Conservation (phyloP, 345 rosid genomes). For the Schrenkiella parvula region DNA sequence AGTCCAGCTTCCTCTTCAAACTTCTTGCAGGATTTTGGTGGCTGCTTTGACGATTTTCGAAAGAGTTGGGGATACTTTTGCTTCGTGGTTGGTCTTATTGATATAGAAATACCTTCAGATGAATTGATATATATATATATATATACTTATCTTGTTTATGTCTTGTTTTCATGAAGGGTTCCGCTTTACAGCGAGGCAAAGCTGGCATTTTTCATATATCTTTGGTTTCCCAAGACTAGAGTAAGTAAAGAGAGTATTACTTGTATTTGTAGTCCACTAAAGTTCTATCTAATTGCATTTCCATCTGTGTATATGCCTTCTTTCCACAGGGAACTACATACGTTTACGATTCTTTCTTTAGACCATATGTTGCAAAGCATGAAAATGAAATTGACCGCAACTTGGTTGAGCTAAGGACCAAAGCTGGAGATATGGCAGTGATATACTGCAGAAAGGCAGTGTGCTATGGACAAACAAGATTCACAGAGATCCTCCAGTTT, state of each 20-base stretch:
- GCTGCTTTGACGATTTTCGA: slow-evolving; percentile 61
- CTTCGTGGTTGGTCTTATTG: slow-evolving; percentile 52
- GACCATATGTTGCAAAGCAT: slow-evolving; percentile 51
- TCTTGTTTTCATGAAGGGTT: slow-evolving; percentile 48
- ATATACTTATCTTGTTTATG: slow-evolving; percentile 6
- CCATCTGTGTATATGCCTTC: background rate
- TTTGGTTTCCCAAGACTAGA: slow-evolving; percentile 74
- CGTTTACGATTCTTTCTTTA: slow-evolving; percentile 53
- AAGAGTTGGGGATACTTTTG: slow-evolving; percentile 63
- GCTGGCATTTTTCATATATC: slow-evolving; percentile 66
- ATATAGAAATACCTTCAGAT: background rate
- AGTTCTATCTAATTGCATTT: slow-evolving; percentile 11
- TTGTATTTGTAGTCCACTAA: background rate
- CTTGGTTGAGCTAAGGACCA: slow-evolving; percentile 53
- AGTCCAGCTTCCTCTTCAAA: background rate
- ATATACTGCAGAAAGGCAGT: slow-evolving; percentile 52
- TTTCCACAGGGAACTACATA: slow-evolving; percentile 52
- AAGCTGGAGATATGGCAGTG: slow-evolving; percentile 46
- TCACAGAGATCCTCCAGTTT: slow-evolving; percentile 47
- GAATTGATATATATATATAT: background rate
- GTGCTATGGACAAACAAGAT: slow-evolving; percentile 47
- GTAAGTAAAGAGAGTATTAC: slow-evolving; percentile 33
- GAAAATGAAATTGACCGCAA: slow-evolving; percentile 61
- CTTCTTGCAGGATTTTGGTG: slow-evolving; percentile 64
- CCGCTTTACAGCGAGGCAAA: slow-evolving; percentile 78